Conservation (phyloP, 257 asterid genomes). For the Nyctanthes arbortristis region DNA sequence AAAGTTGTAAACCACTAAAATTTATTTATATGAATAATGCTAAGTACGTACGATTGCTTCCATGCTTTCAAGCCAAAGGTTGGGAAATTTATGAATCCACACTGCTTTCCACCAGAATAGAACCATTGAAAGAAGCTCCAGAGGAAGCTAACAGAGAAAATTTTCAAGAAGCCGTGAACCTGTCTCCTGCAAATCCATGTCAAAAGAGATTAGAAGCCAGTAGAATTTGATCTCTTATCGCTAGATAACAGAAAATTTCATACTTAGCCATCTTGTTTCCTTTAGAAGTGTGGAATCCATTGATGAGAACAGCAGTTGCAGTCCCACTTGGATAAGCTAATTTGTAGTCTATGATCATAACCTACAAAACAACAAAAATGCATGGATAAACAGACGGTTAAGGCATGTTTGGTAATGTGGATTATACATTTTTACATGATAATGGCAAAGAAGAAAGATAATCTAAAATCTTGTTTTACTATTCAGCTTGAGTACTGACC, state of each 20-base stretch:
- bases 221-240: neutral
- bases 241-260: constrained; percentile 8
- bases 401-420: neutral
- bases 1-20: neutral
- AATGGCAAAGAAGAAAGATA: neutral
- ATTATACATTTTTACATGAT: neutral
- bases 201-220: neutral
- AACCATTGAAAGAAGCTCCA: constrained; percentile 96
- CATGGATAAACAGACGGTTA: neutral
- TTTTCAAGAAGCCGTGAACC: constrained; percentile 68
- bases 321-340: constrained; percentile 71
- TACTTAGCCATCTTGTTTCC: constrained; percentile 68
- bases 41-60: constrained; percentile 52
- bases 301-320: constrained; percentile 74
- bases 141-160: constrained; percentile 73
- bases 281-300: constrained; percentile 67
- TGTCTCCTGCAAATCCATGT: constrained; percentile 58
- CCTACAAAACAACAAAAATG: constrained; percentile 30
- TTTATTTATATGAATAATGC: neutral
- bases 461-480: neutral
- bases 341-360: constrained; percentile 61
- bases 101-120: constrained; percentile 66
- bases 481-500: constrained; percentile 34
- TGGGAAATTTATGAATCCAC: constrained; percentile 78
- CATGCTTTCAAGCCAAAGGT: constrained; percentile 81